Conservation (phyloP, 345 rosid species). For the Pugionium cornutum region DNA sequence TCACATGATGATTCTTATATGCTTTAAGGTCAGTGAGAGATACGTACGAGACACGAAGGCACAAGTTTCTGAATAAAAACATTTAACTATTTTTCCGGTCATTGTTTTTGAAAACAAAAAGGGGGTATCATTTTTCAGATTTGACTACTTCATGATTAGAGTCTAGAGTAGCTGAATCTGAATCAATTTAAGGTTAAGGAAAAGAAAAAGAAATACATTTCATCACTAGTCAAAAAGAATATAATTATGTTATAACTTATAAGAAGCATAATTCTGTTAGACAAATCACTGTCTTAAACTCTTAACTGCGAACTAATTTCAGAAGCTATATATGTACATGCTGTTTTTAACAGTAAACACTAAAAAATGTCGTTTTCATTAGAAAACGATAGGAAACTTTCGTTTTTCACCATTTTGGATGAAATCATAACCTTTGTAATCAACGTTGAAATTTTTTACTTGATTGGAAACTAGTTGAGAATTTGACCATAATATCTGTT, state of each 20-base stretch:
- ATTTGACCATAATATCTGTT: no score
- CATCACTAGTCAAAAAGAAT: constrained; percentile 8
- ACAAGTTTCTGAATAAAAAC: constrained; percentile 11
- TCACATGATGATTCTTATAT: constrained; percentile 31
- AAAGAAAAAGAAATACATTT: constrained; percentile 2
- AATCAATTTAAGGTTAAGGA: constrained; percentile 1
- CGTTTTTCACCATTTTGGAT: no score
- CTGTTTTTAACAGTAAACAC: no score
- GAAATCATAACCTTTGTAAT: no score
- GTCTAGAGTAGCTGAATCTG: constrained; percentile 36
- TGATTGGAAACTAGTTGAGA: no score
- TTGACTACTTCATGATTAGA: constrained; percentile 32
- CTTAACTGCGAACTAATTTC: constrained; percentile 2
- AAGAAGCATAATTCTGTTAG: not conserved
- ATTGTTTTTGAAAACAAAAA: constrained; percentile 27
- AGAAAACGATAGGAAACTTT: no score
- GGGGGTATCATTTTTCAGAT: constrained; percentile 6
- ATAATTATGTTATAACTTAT: not conserved
- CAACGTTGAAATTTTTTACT: no score
- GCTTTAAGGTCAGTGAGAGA: constrained; percentile 40
- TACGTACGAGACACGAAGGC: constrained; percentile 33
- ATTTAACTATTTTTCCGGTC: not conserved
- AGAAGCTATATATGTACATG: not conserved
- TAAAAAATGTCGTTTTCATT: no score
- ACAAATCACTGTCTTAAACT: not conserved